phyloP scores from a whole-genome alignment of 2,329 filamentous ascomycete species.

The Trichoderma simmonsii region DNA sequence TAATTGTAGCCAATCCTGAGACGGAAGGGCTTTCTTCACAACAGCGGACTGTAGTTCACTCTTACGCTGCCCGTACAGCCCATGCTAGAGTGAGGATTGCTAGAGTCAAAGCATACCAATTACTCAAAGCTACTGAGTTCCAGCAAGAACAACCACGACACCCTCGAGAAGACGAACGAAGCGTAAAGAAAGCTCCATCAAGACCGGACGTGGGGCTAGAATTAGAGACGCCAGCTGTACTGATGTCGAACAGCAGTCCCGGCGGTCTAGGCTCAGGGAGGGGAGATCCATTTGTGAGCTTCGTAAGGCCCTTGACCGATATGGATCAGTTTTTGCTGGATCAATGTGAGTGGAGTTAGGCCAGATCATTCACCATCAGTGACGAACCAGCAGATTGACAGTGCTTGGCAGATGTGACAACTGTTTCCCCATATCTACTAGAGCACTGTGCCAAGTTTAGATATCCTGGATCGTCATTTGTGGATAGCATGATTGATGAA shows the following conservation, averaged over 20 bases:
- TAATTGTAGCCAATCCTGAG: background rate
- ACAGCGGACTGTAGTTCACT: background rate
- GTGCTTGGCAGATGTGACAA: background rate
- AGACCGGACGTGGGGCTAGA: background rate
- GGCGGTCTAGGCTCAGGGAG: background rate
- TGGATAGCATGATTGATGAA: background rate
- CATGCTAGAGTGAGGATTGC: background rate
- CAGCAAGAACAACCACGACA: background rate
- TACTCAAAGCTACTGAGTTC: background rate
- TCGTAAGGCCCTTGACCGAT: background rate
- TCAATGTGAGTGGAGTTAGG: background rate
- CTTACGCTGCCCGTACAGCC: background rate
- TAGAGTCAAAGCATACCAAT: background rate
- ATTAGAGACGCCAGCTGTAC: accelerated
- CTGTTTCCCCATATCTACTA: background rate
- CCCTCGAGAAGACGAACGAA: background rate
- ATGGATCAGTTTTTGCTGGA: background rate
- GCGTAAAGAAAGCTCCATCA: background rate
- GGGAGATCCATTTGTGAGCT: background rate
- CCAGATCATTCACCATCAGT: background rate
- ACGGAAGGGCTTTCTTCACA: background rate
- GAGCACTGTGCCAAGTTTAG: background rate
- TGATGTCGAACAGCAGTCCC: background rate
- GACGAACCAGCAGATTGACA: background rate
- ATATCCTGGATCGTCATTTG: background rate